Conservation (phyloP, 495 filamentous ascomycete genomes). For the Penicillium angulare region DNA sequence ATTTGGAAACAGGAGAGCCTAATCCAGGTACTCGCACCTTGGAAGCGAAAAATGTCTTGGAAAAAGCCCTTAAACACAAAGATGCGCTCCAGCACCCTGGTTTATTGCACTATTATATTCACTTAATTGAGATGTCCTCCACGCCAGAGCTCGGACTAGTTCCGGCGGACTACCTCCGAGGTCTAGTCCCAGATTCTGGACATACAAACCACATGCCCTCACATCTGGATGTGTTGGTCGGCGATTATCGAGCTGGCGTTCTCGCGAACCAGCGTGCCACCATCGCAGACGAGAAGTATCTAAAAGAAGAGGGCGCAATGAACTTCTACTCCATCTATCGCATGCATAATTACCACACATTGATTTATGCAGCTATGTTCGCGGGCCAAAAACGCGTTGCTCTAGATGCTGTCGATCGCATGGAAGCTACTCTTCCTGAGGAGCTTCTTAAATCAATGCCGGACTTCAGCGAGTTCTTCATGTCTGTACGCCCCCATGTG, state of each 20-base stretch:
- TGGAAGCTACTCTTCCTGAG: conserved; percentile 55
- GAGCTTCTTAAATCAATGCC: conserved; percentile 59
- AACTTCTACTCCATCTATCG: conserved; percentile 68
- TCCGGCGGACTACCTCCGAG: conserved; percentile 56
- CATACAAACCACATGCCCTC: conserved; percentile 68
- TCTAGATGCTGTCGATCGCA: conserved; percentile 45
- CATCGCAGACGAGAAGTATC: conserved; percentile 51
- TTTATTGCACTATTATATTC: conserved; percentile 64
- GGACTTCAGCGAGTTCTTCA: conserved; percentile 63
- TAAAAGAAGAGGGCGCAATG: conserved; percentile 42
- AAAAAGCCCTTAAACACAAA: conserved; percentile 40
- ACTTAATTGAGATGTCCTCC: conserved; percentile 67
- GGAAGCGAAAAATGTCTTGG: conserved; percentile 57
- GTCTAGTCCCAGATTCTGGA: conserved; percentile 59
- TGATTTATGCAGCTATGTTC: conserved; percentile 69
- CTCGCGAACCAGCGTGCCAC: conserved; percentile 56
- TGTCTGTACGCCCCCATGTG: conserved; percentile 58
- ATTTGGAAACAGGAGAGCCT: conserved; percentile 57
- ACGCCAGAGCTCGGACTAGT: conserved; percentile 54
- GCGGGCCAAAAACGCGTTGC: conserved; percentile 53
- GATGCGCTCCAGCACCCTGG: conserved; percentile 52
- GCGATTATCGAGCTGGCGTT: conserved; percentile 60
- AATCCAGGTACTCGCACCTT: conserved; percentile 52
- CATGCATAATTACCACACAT: conserved; percentile 61
- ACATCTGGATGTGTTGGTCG: conserved; percentile 62